Percentiles rank a stretch among this genome's conserved stretches.
Conservation (phyloP, 805 yeast genomes). For the Candida loeiensis region DNA sequence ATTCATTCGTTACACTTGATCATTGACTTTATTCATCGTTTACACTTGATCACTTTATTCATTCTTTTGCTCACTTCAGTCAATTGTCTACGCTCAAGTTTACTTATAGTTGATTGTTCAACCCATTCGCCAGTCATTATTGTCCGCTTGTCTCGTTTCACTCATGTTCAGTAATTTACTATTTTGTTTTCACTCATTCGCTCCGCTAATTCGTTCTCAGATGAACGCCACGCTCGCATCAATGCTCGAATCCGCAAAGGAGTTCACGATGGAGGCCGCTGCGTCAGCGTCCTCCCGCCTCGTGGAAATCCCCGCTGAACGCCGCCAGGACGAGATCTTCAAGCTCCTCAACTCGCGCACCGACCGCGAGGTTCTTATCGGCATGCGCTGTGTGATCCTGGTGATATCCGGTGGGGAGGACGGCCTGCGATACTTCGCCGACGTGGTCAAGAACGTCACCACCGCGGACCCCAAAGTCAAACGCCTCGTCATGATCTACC, state of each 20-base stretch:
- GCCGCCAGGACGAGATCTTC: slow-evolving; percentile 63
- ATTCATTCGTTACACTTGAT: too few relatives aligned
- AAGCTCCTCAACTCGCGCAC: slow-evolving; percentile 63
- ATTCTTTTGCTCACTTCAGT: too few relatives aligned
- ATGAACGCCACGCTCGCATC: slow-evolving; percentile 55
- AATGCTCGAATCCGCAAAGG: slow-evolving; percentile 76
- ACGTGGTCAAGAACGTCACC: slow-evolving; percentile 83
- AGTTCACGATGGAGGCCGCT: slow-evolving; percentile 78
- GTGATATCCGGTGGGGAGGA: slow-evolving; percentile 39
- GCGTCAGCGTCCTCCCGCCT: slow-evolving; percentile 67
- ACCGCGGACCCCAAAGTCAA: slow-evolving; percentile 59
- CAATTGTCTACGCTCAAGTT: too few relatives aligned
- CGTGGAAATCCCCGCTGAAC: slow-evolving; percentile 57
- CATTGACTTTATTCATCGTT: too few relatives aligned
- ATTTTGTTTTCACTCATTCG: background rate
- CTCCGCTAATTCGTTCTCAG: too few relatives aligned
- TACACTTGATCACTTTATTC: too few relatives aligned
- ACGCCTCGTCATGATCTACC: slow-evolving; percentile 71
- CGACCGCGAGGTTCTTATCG: slow-evolving; percentile 48
- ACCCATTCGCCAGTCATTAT: too few relatives aligned
- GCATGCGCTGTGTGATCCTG: slow-evolving; percentile 42
- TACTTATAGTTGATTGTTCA: too few relatives aligned
- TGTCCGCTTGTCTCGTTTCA: too few relatives aligned
- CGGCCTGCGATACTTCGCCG: slow-evolving; percentile 60
- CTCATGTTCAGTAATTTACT: background rate